Base-by-base conservation (phyloP, 108 stramenopile species). In the Nitzschia palea region DNA sequence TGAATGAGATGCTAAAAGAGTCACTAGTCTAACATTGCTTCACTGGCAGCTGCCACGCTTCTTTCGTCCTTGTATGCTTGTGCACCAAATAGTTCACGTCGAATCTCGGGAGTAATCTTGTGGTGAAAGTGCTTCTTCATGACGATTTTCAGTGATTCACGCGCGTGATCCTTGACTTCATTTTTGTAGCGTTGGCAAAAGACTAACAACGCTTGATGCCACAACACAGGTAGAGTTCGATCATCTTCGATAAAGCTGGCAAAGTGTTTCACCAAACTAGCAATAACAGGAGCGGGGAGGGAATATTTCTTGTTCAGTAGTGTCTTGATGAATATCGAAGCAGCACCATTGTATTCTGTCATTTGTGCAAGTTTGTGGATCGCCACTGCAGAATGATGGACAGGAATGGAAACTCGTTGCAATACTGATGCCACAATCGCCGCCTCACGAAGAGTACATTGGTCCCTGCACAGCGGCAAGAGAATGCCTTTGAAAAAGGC, bases 401-500 rank as follows among this genome's bases (percentile, higher is more conserved):
- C 90, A 14, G 99, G 99, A 65, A 99, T 95, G 28, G 91, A 91
- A 20, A 96, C 95, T 70, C 90, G 89, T 22, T 94, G 81, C 36
- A 99, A 70, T 0, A 98, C 97, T 22, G 90, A 90, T 28, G 92
- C 91, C 2, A 99, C 87, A 67, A 99, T 97, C 40, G 96, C 82
- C 17, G 98, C 99, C 78, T 99, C 98, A 9, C 97, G 86, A 15
- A 99, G 71, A 0, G 97, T 98, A 72, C 98, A 99, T 47, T 94
- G 80, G 6, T 86, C 83, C 53, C 89, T 80, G 47, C 93, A 94
- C 25, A 99, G 75, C 2, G 99, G 99, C 27, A 99, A 79, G 4
- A 99, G 80, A 57, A 99, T 96, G 4, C 99, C 99, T 80, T 98
- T 98, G 87, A 95, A 98, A 55, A 97, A 99, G 17, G 99, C 98